Evolutionary conservation across 2,329 filamentous ascomycete genomes (phyloP).

Genomic region (Calcarisporium arbuscula): DNA sequence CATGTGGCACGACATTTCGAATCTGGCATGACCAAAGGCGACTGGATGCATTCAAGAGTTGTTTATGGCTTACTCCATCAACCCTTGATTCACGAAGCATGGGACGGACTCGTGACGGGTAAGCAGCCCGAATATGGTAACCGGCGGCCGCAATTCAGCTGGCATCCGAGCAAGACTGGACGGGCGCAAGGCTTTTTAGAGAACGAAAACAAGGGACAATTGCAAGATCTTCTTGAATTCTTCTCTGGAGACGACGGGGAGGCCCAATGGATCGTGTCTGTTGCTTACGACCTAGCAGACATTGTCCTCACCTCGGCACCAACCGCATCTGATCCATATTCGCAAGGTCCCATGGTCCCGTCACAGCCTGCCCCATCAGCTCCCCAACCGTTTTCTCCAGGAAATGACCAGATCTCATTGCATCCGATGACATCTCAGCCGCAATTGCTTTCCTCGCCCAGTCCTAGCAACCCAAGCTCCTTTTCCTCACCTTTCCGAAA

Average conservation of each 20-base stretch:
- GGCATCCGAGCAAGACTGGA: conserved; percentile 51
- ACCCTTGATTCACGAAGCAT: conserved; percentile 53
- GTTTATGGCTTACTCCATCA: conserved; percentile 63
- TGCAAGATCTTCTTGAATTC: conserved; percentile 60
- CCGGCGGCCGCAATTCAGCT: conserved; percentile 55
- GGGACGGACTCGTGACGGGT: conserved; percentile 48
- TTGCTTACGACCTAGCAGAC: conserved; percentile 52
- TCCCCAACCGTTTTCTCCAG: conserved; percentile 3
- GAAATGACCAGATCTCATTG: too few species aligned
- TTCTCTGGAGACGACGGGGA: conserved; percentile 53
- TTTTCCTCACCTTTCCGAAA: conserved; percentile 23
- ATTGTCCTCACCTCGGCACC: conserved; percentile 32
- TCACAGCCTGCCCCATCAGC: conserved; percentile 7
- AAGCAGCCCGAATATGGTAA: conserved; percentile 50
- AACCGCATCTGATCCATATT: conserved; percentile 23
- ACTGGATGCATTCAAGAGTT: conserved; percentile 65
- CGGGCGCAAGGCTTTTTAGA: conserved; percentile 53
- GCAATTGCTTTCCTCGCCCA: conserved; percentile 14
- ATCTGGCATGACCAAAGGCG: conserved; percentile 52
- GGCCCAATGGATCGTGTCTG: conserved; percentile 48
- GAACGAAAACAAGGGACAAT: conserved; percentile 55
- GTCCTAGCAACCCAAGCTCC: conserved; percentile 15
- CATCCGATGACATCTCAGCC: conserved; percentile 18
- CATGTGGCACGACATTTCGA: conserved; percentile 65
- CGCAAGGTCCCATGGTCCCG: conserved; percentile 18